Conservation (phyloP, 2,329 filamentous ascomycete genomes). For the Fusarium hostae region DNA sequence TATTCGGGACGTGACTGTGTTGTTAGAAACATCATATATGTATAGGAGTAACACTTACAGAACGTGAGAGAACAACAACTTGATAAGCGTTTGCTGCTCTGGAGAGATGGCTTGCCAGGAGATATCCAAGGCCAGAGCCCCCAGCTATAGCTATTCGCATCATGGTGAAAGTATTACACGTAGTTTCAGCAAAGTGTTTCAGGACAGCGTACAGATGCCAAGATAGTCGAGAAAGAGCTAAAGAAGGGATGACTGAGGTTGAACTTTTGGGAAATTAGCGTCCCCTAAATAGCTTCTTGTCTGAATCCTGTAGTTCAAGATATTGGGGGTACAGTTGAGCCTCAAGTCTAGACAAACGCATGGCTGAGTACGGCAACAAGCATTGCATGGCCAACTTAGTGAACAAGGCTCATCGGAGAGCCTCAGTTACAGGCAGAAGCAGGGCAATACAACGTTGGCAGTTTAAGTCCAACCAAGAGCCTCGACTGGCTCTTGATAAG, state of each 20-base stretch:
- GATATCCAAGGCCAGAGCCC: constrained; percentile 57
- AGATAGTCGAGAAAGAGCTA: background rate
- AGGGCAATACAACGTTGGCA: constrained; percentile 19
- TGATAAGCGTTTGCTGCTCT: constrained; percentile 69
- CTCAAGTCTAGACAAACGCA: constrained; percentile 25
- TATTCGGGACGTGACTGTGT: constrained; percentile 65
- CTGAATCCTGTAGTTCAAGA: constrained; percentile 9
- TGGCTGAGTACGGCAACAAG: background rate
- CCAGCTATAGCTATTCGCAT: constrained; percentile 63
- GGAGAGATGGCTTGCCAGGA: constrained; percentile 65
- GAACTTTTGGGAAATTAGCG: constrained; percentile 10
- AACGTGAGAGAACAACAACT: constrained; percentile 75
- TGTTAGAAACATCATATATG: constrained; percentile 29
- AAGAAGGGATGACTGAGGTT: constrained; percentile 25
- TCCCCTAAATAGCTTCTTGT: constrained; percentile 38
- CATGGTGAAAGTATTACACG: constrained; percentile 44
- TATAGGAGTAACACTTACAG: constrained; percentile 35
- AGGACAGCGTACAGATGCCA: background rate
- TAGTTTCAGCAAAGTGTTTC: background rate
- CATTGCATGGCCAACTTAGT: constrained; percentile 10
- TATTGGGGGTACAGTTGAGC: constrained; percentile 30
- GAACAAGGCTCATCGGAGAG: constrained; percentile 17
- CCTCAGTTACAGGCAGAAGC: constrained; percentile 42
- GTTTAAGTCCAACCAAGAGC: constrained; percentile 21
- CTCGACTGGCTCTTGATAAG: constrained; percentile 26